Evolutionary conservation across 2,329 filamentous ascomycete species (phyloP).

Genomic region (Fusarium oxysporum): DNA sequence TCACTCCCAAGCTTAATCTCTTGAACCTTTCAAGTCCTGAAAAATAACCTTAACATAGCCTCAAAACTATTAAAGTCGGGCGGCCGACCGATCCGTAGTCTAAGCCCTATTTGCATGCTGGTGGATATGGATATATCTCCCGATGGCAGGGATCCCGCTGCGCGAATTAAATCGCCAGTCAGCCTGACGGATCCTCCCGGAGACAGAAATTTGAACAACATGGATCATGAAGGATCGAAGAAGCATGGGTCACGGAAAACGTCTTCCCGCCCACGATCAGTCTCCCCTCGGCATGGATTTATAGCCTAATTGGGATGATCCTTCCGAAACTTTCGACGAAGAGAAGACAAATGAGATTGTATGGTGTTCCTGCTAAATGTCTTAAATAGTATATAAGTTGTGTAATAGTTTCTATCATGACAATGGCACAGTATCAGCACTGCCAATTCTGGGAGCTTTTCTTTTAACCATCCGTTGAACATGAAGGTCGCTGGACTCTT

Average conservation of each 20-base stretch:
- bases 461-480: background rate
- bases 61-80: no score
- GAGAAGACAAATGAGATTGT: no score
- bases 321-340: background rate
- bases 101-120: background rate
- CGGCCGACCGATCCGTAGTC: no score
- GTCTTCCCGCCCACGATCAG: background rate
- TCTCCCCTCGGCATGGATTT: background rate
- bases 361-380: no score
- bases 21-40: no score
- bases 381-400: background rate
- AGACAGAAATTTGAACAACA: background rate
- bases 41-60: no score
- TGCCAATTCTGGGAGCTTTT: background rate
- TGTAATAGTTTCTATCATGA: background rate
- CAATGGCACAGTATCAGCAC: background rate
- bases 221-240: background rate
- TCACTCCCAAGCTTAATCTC: no score
- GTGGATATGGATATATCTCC: background rate
- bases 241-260: background rate
- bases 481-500: constrained; percentile 2
- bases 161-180: background rate
- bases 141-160: background rate
- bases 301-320: background rate
- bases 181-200: background rate